Percentiles rank a stretch among this genome's conserved stretches.
Conservation (phyloP, 768 basidiomycete genomes). For the Mycena belliarum region DNA sequence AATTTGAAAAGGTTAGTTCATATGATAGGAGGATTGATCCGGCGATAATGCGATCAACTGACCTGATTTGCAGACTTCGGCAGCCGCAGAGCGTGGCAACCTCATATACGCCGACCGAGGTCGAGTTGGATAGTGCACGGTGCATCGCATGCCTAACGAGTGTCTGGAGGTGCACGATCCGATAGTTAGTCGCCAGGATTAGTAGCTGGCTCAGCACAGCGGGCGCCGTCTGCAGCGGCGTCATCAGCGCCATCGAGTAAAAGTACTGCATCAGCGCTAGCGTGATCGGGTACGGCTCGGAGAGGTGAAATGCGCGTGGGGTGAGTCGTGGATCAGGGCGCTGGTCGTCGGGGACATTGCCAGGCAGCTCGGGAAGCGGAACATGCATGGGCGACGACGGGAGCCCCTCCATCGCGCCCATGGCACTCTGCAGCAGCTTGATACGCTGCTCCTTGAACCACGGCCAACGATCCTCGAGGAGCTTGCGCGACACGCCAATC, state of each 20-base stretch:
- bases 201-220: slow-evolving; percentile 87
- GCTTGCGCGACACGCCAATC: slow-evolving; percentile 76
- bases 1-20: not conserved
- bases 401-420: slow-evolving; percentile 54
- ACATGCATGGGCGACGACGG: slow-evolving; percentile 64
- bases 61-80: slow-evolving; percentile 88
- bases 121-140: slow-evolving; percentile 76
- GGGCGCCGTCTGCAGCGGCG: slow-evolving; percentile 88
- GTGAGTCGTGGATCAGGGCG: slow-evolving; percentile 79
- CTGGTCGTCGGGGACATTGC: slow-evolving; percentile 47
- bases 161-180: slow-evolving; percentile 68
- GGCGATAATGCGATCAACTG: slow-evolving; percentile 29
- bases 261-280: slow-evolving; percentile 92
- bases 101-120: slow-evolving; percentile 91
- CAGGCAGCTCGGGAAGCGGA: slow-evolving; percentile 61
- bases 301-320: slow-evolving; percentile 75
- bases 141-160: slow-evolving; percentile 97
- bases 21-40: slow-evolving; percentile 9
- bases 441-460: slow-evolving; percentile 85
- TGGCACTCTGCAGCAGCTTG: slow-evolving; percentile 59
- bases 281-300: slow-evolving; percentile 88
- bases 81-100: slow-evolving; percentile 91
- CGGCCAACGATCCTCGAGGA: slow-evolving; percentile 91
- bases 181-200: slow-evolving; percentile 81
- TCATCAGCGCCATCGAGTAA: slow-evolving; percentile 83